phyloP scores from a whole-genome alignment of 441 rosid genomes.

The Aleurites moluccanus region DNA sequence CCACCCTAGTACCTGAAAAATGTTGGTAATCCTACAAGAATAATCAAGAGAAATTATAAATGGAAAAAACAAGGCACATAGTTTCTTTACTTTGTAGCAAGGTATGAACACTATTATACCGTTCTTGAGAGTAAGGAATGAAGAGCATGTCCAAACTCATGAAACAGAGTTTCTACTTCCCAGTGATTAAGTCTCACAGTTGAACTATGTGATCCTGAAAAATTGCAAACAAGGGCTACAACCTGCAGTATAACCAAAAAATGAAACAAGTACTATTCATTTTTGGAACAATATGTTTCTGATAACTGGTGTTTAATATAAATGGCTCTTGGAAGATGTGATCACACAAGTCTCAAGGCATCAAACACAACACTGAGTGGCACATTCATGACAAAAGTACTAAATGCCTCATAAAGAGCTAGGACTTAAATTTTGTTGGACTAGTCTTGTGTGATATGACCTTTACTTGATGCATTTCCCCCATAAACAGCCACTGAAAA shows the following conservation, averaged over 20 bases:
- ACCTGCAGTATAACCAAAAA: constrained; percentile 48
- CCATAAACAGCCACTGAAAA: not conserved
- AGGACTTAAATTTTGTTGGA: not conserved
- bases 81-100: constrained; percentile 5
- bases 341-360: not conserved
- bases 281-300: not conserved
- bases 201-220: constrained; percentile 51
- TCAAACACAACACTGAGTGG: not conserved
- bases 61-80: not conserved
- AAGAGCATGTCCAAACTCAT: constrained; percentile 98
- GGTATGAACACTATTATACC: constrained; percentile 37
- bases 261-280: not conserved
- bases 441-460: not conserved
- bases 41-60: constrained; percentile 9
- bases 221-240: constrained; percentile 92
- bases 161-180: constrained; percentile 93
- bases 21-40: constrained; percentile 87
- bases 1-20: constrained; percentile 94
- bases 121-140: constrained; percentile 95
- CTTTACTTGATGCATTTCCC: not conserved
- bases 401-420: not conserved
- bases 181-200: constrained; percentile 72
- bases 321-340: too few relatives aligned
- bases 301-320: not conserved
- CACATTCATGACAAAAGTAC: not conserved